Evolutionary conservation across 2,329 filamentous ascomycete species (phyloP).

Genomic region (Periconia macrospinosa): DNA sequence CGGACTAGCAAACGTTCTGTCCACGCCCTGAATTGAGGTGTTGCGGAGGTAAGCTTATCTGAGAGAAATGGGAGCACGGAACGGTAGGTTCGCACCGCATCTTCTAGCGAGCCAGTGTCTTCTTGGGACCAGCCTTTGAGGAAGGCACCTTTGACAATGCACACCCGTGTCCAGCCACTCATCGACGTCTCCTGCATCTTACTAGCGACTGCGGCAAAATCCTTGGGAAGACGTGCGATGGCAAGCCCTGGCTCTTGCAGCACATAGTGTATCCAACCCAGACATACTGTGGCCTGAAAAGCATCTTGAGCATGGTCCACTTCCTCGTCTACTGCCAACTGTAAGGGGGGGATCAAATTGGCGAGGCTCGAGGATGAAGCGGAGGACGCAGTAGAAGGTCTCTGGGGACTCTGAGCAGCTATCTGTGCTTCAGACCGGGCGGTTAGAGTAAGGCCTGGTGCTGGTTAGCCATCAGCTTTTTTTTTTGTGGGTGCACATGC

Average conservation of each 20-base stretch:
- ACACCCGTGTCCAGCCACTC: slow-evolving; percentile 79
- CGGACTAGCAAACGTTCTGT: slow-evolving; percentile 76
- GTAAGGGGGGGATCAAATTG: slow-evolving; percentile 44
- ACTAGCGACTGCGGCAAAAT: slow-evolving; percentile 49
- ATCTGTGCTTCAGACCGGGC: slow-evolving; percentile 52
- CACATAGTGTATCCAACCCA: slow-evolving; percentile 84
- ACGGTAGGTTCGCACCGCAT: slow-evolving; percentile 69
- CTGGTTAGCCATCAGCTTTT: slow-evolving; percentile 18
- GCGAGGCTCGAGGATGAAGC: slow-evolving; percentile 37
- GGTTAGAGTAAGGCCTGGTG: slow-evolving; percentile 49
- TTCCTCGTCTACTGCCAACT: slow-evolving; percentile 45
- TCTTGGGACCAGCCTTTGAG: slow-evolving; percentile 61
- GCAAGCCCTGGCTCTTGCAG: slow-evolving; percentile 69
- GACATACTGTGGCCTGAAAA: slow-evolving; percentile 78
- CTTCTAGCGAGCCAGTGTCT: slow-evolving; percentile 45
- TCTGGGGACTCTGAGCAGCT: slow-evolving; percentile 45
- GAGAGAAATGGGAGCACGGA: slow-evolving; percentile 66
- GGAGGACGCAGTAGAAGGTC: slow-evolving; percentile 47
- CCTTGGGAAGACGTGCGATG: slow-evolving; percentile 63
- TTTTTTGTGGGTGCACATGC: slow-evolving; percentile 8
- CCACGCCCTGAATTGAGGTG: slow-evolving; percentile 71
- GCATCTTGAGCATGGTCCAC: slow-evolving; percentile 54
- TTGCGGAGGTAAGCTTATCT: slow-evolving; percentile 52
- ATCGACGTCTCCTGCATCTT: slow-evolving; percentile 44
- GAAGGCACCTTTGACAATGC: slow-evolving; percentile 76